phyloP scores from a whole-genome alignment of 2,329 filamentous ascomycete species.

The Taxawa tesnikishii region DNA sequence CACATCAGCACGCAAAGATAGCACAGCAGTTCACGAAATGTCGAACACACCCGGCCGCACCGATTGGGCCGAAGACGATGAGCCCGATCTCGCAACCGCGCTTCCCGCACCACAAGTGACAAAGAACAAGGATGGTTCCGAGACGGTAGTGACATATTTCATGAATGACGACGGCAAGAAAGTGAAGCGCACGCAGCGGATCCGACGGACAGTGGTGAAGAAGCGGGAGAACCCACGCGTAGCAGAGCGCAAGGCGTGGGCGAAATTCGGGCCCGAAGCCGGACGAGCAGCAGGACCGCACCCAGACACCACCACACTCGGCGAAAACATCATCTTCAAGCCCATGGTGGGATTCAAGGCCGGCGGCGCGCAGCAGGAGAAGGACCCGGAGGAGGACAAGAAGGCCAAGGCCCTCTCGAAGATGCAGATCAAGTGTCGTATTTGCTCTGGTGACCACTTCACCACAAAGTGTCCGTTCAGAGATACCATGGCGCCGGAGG shows the following conservation, averaged over 20 bases:
- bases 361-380: slow-evolving; percentile 60
- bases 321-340: slow-evolving; percentile 96
- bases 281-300: slow-evolving; percentile 75
- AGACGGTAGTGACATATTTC: slow-evolving; percentile 82
- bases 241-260: slow-evolving; percentile 84
- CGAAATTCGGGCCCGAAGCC: slow-evolving; percentile 84
- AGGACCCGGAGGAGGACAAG: slow-evolving; percentile 59
- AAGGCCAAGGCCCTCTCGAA: slow-evolving; percentile 70
- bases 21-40: slow-evolving; percentile 2
- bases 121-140: slow-evolving; percentile 96
- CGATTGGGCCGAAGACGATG: slow-evolving; percentile 93
- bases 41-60: slow-evolving; percentile 30
- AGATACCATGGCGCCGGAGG: slow-evolving; percentile 90
- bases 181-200: slow-evolving; percentile 92
- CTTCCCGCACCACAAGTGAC: slow-evolving; percentile 82
- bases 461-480: slow-evolving; percentile 98
- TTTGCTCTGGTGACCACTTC: slow-evolving; percentile 98
- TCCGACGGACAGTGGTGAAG: slow-evolving; percentile 82
- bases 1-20: background rate
- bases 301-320: slow-evolving; percentile 80
- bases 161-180: slow-evolving; percentile 91
- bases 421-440: slow-evolving; percentile 99
- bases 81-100: slow-evolving; percentile 65
- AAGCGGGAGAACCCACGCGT: slow-evolving; percentile 96
- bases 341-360: slow-evolving; percentile 90